Conservation (phyloP, 2,329 filamentous ascomycete species). For the Chalara sp. region DNA sequence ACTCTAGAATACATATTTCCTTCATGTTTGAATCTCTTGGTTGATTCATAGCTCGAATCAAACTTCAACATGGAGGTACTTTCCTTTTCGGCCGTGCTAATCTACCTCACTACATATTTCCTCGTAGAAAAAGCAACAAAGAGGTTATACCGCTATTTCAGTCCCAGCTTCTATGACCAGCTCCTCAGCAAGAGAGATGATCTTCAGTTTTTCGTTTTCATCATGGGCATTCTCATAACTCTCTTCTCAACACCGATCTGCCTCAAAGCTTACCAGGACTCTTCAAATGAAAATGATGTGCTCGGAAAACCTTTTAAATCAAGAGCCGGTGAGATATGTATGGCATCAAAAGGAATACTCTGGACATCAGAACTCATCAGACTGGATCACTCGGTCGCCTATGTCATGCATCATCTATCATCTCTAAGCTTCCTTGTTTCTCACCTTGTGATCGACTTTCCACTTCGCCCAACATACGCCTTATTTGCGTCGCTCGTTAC, state of each 20-base stretch:
- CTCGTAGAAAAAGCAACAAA: not conserved
- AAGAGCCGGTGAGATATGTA: constrained; percentile 5
- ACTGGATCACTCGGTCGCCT: constrained; percentile 1
- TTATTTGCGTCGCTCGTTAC: constrained; percentile 6
- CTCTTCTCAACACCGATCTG: constrained; percentile 3
- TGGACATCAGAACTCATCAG: constrained; percentile 8
- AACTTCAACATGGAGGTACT: not conserved
- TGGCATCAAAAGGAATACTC: constrained; percentile 4
- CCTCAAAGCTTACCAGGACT: constrained; percentile 1
- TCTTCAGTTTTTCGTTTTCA: constrained; percentile 6
- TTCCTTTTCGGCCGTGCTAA: not conserved
- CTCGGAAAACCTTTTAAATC: not conserved
- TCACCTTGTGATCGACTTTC: not conserved
- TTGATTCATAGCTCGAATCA: not conserved
- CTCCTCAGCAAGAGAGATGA: constrained; percentile 3
- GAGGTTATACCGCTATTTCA: not conserved
- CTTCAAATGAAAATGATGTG: not conserved
- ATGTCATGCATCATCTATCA: constrained; percentile 2
- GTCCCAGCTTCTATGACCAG: not conserved
- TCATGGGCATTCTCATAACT: constrained; percentile 8
- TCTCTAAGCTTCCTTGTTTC: constrained; percentile 1
- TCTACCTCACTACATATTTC: constrained; percentile 2
- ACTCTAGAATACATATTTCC: not conserved
- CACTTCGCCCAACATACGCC: constrained; percentile 1
- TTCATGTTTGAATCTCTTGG: not conserved